phyloP scores from a whole-genome alignment of 768 basidiomycete species.

The Terana coerulea region DNA sequence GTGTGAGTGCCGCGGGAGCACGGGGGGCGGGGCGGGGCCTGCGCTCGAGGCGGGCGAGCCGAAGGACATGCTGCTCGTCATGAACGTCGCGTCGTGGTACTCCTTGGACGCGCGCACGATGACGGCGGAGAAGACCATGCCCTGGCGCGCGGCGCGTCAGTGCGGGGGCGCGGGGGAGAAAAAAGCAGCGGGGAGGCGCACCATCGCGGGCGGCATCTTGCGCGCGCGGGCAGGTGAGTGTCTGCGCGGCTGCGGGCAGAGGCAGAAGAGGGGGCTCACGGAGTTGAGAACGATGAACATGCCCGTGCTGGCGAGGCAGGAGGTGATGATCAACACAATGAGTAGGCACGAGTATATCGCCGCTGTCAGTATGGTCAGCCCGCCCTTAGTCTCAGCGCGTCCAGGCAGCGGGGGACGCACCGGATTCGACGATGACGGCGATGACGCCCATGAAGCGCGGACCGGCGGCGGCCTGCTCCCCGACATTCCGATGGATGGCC shows the following conservation, averaged over 20 bases:
- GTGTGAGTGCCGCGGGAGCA: not conserved
- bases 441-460: constrained; percentile 12
- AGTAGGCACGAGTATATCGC: constrained; percentile 18
- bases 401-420: not conserved
- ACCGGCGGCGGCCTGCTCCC: constrained; percentile 2
- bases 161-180: not conserved
- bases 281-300: constrained; percentile 13
- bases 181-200: not conserved
- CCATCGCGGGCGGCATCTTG: constrained; percentile 5
- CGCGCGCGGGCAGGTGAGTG: not conserved
- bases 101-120: constrained; percentile 21
- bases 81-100: not conserved
- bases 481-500: constrained; percentile 17
- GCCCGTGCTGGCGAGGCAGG: constrained; percentile 1
- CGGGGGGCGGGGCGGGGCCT: not conserved
- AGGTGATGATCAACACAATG: constrained; percentile 18
- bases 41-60: not conserved
- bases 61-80: not conserved
- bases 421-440: constrained; percentile 21
- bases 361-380: constrained; percentile 3
- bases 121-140: constrained; percentile 22
- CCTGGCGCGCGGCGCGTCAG: not conserved
- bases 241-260: not conserved
- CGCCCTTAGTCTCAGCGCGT: not conserved
- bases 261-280: constrained; percentile 12